These are phyloP conservation scores for Gynandropsis gynandra DNA, from an alignment of 345 rosid species.

Conservation along the genomic window DNA sequence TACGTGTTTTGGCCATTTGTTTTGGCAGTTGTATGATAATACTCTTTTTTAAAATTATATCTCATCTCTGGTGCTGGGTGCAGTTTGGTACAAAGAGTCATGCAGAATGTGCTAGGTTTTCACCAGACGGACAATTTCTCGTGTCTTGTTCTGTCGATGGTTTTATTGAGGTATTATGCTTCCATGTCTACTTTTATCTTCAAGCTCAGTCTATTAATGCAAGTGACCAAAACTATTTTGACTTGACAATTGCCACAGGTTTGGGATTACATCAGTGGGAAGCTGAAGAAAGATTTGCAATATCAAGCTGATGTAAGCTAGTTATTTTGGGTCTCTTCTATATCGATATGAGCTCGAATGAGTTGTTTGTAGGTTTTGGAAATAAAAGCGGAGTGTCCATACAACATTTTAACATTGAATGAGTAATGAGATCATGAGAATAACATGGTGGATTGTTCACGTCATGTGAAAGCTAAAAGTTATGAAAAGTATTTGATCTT, in stretches of 20 bases:
- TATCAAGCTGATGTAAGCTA: conserved; percentile 91
- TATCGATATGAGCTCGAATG: conserved; percentile 3
- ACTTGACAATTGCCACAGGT: conserved; percentile 41
- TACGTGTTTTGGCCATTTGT: conserved; percentile 9
- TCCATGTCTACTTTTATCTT: not conserved
- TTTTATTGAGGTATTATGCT: conserved; percentile 67
- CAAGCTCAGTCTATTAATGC: not conserved
- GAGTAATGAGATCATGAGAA: conserved; percentile 6
- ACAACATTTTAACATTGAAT: conserved; percentile 2
- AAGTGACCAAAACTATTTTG: conserved; percentile 22
- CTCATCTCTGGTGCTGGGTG: conserved; percentile 24
- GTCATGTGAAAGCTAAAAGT: not conserved
- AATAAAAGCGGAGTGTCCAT: not conserved
- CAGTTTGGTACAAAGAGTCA: conserved; percentile 95
- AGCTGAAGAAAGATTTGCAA: conserved; percentile 95
- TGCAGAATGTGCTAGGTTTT: conserved; percentile 91
- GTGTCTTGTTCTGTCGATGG: conserved; percentile 96
- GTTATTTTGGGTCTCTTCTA: conserved; percentile 7
- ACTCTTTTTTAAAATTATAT: not conserved
- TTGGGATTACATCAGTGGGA: conserved; percentile 97
- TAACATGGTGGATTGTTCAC: conserved; percentile 6
- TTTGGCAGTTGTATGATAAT: conserved; percentile 6
- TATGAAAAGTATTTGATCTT: not conserved
- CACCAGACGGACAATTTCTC: conserved; percentile 98
- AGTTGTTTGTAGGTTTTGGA: conserved; percentile 6